Conservation (phyloP, 768 basidiomycete species). For the Auriscalpium microsporum region DNA sequence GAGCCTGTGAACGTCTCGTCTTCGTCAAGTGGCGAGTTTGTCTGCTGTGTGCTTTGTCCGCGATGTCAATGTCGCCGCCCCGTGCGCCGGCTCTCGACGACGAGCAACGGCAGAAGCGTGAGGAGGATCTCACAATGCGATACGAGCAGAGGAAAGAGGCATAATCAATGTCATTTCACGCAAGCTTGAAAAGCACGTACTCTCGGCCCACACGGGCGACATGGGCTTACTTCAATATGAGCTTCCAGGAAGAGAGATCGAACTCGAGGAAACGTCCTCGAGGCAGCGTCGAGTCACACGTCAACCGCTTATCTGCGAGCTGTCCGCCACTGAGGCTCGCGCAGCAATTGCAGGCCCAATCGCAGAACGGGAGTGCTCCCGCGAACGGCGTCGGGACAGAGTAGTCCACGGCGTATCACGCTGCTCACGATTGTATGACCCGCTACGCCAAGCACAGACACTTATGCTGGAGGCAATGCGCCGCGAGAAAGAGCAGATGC, state of each 20-base stretch:
- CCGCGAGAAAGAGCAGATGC: constrained; percentile 69
- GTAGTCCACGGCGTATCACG: constrained; percentile 11
- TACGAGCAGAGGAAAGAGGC: constrained; percentile 91
- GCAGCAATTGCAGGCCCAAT: constrained; percentile 38
- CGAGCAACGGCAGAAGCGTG: constrained; percentile 40
- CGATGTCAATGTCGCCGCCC: constrained; percentile 45
- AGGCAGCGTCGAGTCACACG: constrained; percentile 83
- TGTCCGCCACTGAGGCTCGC: constrained; percentile 55
- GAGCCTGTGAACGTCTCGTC: too few relatives aligned
- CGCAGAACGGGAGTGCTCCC: constrained; percentile 13
- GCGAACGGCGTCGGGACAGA: constrained; percentile 10
- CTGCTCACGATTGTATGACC: constrained; percentile 18
- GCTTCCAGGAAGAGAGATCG: constrained; percentile 81
- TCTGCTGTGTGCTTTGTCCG: neutral
- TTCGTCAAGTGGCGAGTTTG: too few relatives aligned
- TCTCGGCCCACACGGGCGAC: neutral
- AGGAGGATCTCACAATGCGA: constrained; percentile 75
- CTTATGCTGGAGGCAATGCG: constrained; percentile 69
- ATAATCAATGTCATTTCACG: constrained; percentile 77
- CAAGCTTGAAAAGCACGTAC: constrained; percentile 67
- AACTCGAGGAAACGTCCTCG: constrained; percentile 71
- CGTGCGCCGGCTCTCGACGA: constrained; percentile 46
- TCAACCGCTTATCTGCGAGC: constrained; percentile 67
- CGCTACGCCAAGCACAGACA: constrained; percentile 35
- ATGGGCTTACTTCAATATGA: constrained; percentile 21